A percentile compares a stretch with the other conserved stretches of the same genome.
These are phyloP conservation scores for Bisporella sp. DNA, from an alignment of 2,329 filamentous ascomycete species.

Conservation along the genomic window DNA sequence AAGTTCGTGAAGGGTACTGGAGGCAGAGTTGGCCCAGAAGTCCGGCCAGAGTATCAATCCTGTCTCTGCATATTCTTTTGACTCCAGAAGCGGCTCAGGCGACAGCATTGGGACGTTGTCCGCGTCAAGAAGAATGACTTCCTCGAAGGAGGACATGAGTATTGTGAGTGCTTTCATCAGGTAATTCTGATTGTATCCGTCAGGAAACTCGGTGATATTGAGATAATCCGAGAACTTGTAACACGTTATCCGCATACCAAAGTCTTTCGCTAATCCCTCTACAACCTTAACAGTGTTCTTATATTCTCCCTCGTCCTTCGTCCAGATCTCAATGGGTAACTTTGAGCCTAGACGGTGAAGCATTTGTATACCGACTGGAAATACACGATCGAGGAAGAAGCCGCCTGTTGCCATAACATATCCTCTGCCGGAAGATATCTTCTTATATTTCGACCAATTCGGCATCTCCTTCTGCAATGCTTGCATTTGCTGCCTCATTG, in stretches of 20 bases:
- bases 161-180: conserved; percentile 30
- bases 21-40: conserved; percentile 29
- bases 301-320: neutral
- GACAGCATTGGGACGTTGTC: conserved; percentile 30
- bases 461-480: neutral
- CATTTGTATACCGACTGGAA: neutral
- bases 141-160: conserved; percentile 30
- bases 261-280: neutral
- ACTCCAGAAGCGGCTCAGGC: conserved; percentile 25
- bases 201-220: neutral
- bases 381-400: neutral
- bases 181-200: conserved; percentile 9
- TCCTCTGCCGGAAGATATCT: neutral
- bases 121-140: conserved; percentile 29
- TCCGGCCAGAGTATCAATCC: conserved; percentile 30
- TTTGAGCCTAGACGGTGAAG: neutral
- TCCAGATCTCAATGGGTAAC: neutral
- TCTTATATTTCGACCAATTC: neutral
- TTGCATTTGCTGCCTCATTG: neutral
- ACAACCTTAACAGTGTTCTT: neutral
- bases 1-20: conserved; percentile 30
- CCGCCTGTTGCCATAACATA: neutral
- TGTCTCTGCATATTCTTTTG: conserved; percentile 24
- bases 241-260: neutral
- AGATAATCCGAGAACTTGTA: neutral